Conservation (phyloP, 2,329 filamentous ascomycete genomes). For the Colletotrichum costaricense region DNA sequence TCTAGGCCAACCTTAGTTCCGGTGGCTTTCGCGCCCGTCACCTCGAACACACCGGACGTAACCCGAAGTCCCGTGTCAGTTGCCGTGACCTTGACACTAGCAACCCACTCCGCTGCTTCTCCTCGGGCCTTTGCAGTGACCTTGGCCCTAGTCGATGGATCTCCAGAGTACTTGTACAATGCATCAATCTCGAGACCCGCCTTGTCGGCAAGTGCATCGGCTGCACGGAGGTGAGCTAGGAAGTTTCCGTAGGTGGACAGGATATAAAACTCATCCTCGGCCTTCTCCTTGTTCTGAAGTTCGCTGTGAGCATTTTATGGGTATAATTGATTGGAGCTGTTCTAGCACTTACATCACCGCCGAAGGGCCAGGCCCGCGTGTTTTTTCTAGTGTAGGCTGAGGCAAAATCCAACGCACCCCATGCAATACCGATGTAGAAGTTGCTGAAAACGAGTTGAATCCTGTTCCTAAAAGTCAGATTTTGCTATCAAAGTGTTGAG, state of each 20-base stretch:
- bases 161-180: constrained; percentile 54
- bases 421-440: constrained; percentile 73
- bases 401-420: constrained; percentile 66
- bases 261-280: constrained; percentile 74
- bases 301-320: not conserved
- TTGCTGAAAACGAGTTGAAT: constrained; percentile 76
- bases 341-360: constrained; percentile 62
- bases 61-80: constrained; percentile 70
- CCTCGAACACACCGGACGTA: constrained; percentile 72
- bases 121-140: constrained; percentile 66
- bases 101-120: constrained; percentile 71
- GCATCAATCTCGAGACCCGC: constrained; percentile 61
- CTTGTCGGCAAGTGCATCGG: constrained; percentile 67
- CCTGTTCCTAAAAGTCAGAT: constrained; percentile 39
- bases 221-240: constrained; percentile 70
- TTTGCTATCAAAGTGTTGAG: not conserved
- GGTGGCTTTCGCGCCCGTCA: constrained; percentile 69
- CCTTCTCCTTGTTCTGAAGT: constrained; percentile 62
- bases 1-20: constrained; percentile 69
- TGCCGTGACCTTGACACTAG: constrained; percentile 70
- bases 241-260: constrained; percentile 73
- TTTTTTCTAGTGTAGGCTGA: constrained; percentile 65
- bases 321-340: fast-evolving
- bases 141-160: constrained; percentile 51
- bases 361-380: constrained; percentile 73